Evolutionary conservation across 1,284 basidiomycete species (phyloP).

Genomic region (Cutaneotrichosporon sp.): DNA sequence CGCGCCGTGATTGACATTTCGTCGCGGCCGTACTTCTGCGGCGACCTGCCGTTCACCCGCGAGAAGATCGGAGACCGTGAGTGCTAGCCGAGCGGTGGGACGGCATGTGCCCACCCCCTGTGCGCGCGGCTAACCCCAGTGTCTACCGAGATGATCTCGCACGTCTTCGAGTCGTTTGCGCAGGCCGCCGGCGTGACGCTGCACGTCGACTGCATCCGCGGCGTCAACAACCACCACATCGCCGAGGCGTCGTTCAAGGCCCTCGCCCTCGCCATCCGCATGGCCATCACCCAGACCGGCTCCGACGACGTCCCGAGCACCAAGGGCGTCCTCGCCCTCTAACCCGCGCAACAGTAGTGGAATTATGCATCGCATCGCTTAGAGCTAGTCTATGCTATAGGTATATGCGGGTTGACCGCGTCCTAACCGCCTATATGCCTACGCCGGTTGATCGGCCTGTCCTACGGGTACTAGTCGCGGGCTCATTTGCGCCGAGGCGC

Average conservation of each 20-base stretch:
- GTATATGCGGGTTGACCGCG: not conserved
- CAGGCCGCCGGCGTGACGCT: slow-evolving; percentile 53
- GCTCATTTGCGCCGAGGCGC: not conserved
- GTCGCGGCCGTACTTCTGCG: slow-evolving; percentile 91
- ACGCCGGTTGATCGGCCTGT: not conserved
- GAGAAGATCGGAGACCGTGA: slow-evolving; percentile 91
- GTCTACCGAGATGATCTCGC: slow-evolving; percentile 88
- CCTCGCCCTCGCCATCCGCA: slow-evolving; percentile 88
- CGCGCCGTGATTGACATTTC: slow-evolving; percentile 98
- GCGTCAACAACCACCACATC: slow-evolving; percentile 96
- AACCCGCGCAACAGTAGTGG: slow-evolving; percentile 12
- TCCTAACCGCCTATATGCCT: not conserved
- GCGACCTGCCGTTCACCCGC: slow-evolving; percentile 82
- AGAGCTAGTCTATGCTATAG: not conserved
- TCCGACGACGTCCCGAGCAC: slow-evolving; percentile 93
- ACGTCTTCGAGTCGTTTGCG: slow-evolving; percentile 54
- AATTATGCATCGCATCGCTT: slow-evolving; percentile 1
- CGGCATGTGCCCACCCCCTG: too few relatives aligned
- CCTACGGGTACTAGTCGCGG: not conserved
- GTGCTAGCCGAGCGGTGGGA: too few relatives aligned
- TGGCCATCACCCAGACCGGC: slow-evolving; percentile 89
- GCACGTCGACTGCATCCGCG: slow-evolving; percentile 90
- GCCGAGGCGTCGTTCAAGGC: slow-evolving; percentile 98
- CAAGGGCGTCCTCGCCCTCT: slow-evolving; percentile 76
- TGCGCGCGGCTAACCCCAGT: slow-evolving; percentile 56